Conservation (phyloP, 2,329 filamentous ascomycete species). For the Aspergillus uvarum region DNA sequence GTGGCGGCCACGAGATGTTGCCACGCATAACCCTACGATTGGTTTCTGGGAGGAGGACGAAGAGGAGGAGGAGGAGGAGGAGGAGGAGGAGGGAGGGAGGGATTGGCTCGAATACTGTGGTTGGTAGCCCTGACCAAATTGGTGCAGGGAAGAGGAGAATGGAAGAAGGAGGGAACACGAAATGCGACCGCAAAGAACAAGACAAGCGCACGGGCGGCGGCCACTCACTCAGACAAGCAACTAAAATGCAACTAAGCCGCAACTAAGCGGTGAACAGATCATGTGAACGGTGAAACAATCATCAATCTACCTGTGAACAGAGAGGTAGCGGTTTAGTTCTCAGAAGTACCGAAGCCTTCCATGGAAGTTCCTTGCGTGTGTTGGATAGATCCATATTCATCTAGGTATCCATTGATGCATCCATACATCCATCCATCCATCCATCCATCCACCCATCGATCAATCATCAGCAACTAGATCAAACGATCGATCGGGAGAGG, state of each 20-base stretch:
- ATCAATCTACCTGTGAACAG: not conserved
- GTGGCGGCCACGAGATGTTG: conserved; percentile 35
- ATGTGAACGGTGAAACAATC: not conserved
- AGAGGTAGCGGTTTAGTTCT: not conserved
- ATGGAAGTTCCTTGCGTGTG: conserved; percentile 6
- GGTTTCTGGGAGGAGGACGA: not conserved
- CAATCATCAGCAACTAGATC: no score
- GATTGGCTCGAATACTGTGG: not conserved
- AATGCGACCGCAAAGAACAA: not conserved
- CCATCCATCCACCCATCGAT: not conserved
- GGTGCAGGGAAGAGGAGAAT: not conserved
- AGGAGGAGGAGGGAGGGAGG: not conserved
- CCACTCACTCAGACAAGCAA: no score
- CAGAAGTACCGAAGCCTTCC: conserved; percentile 2
- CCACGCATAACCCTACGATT: conserved; percentile 6
- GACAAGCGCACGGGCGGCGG: not conserved
- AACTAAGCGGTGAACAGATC: not conserved
- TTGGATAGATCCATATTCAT: not conserved
- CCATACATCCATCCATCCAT: not conserved
- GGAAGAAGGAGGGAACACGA: not conserved
- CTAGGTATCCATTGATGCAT: not conserved
- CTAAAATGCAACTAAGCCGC: not conserved
- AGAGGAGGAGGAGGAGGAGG: not conserved
- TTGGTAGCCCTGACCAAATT: not conserved
- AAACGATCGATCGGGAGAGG: not conserved